Evolutionary conservation across 1,139 yeast species (phyloP), one percentile per base, ranked within the genome.

Genomic region (Candida tropicalis): DNA sequence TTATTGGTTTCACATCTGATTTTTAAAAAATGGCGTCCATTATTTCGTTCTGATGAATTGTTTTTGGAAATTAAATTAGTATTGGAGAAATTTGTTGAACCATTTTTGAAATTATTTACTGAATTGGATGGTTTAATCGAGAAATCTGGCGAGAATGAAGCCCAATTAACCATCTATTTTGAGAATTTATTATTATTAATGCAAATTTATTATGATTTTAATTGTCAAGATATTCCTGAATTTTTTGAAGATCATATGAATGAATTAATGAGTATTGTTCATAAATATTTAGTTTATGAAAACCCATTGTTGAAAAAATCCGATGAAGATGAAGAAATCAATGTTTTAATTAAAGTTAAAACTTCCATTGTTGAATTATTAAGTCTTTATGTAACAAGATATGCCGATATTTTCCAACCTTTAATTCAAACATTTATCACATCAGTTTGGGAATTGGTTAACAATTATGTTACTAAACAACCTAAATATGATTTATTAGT

Each of bases 181-280:
- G 95, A 87, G 37, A 87, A 87, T 47, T 66, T 91, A 55, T 69
- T 86, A 40, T 66, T 90, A 25, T 70, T 91, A 48, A 69, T 86
- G 32, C 93, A 91, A 60, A 79, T 95, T 36, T 95, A 87, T 62
- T 89, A 83, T 59, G 99, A 95, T 63, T 81, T 95, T 57, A 95
- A 93, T 63, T 91, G 97, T 65, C 99, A 95, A 66, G 99, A 95
- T 66, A 84, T 95, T 43, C 99, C 99, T 2, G 99, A 91, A 63
- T 93, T 91, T 61, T 95, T 95, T 60, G 99, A 95, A 66, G 99
- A 95, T 64, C 81, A 95, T 61, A 68, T 93, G 69, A 70, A 76
- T 40, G 71, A 70, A 25, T 90, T 96, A 44, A 87, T 95, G 95
- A 75, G 74, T 9, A 78, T 91, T 28, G 74, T 91, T 58, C 95